Evolutionary conservation across 116 monocot genomes (phyloP), one percentile per base, ranked within the genome.

Genomic region (Cymodocea nodosa): DNA sequence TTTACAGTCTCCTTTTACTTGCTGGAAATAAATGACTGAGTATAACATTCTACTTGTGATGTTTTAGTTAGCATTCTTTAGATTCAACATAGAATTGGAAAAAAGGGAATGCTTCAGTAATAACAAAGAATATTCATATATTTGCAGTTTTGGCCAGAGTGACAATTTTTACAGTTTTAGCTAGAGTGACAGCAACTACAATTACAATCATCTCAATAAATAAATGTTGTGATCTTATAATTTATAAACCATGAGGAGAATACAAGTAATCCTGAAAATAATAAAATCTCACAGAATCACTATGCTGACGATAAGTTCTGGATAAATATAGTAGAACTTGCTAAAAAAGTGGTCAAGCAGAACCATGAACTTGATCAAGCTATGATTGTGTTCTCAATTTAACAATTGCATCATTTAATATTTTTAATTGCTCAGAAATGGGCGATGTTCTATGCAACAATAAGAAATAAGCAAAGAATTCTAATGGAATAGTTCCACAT

Each of bases 111-210:
- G 1, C 11, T 63, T 15, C 34, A 63, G 9, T 39, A n/a, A n/a
- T n/a, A n/a, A 15, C 15, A 66, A 66, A 22, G 9, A 19, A 66
- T 18, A n/a, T 54, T 12, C 44, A 44, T 44, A 44, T 44, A 8
- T 1, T 44, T 1, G 8, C 44, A 44, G n/a, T n/a, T n/a, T n/a
- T n/a, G n/a, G n/a, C n/a, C n/a, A n/a, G n/a, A n/a, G n/a, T n/a
- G n/a, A n/a, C n/a, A n/a, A n/a, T n/a, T n/a, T 82, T 80, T 51
- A 91, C 97, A 73, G 84, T 82, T 73, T 86, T 97, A 2, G 97
- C 97, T 49, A 97, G 67, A 14, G 88, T 57, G 35, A 97, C 78
- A 73, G 97, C 91, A 77, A 97, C 97, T 97, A 66, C 68, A 83
- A 40, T 4, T 64, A 53, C 8, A 9, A 48, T 5, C 39, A 18